Evolutionary conservation across 768 basidiomycete species (phyloP).

Genomic region (Xanthoconium stramineum): DNA sequence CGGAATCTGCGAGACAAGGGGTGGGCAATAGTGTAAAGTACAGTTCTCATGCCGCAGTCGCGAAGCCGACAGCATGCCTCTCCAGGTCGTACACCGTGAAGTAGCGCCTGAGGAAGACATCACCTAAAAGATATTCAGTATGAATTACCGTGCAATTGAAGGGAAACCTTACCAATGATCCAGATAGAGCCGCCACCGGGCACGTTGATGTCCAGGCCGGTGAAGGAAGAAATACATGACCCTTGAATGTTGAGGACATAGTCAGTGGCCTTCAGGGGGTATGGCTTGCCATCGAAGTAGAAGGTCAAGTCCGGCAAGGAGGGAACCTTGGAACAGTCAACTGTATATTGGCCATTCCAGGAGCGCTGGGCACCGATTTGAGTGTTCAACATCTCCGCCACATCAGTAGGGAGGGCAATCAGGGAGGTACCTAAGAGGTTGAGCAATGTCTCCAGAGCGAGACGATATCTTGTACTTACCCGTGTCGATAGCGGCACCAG

Average conservation of each 20-base stretch:
- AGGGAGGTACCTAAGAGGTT: constrained; percentile 72
- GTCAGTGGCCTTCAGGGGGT: constrained; percentile 76
- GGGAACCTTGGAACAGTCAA: constrained; percentile 87
- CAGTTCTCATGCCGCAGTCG: constrained; percentile 37
- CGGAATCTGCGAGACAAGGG: neutral
- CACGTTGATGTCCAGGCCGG: constrained; percentile 84
- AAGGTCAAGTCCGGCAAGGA: constrained; percentile 80
- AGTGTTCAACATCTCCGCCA: constrained; percentile 96
- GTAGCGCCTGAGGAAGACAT: constrained; percentile 89
- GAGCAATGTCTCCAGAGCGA: neutral
- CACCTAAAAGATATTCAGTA: constrained; percentile 43
- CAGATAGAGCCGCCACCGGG: constrained; percentile 71
- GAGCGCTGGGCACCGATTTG: constrained; percentile 91
- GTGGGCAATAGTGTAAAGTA: neutral
- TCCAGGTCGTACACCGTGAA: constrained; percentile 88
- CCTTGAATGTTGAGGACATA: constrained; percentile 90
- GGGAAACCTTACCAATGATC: constrained; percentile 69
- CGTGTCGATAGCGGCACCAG: constrained; percentile 91
- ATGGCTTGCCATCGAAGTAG: constrained; percentile 77
- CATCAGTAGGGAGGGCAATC: constrained; percentile 89
- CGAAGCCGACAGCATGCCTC: constrained; percentile 81
- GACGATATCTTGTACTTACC: constrained; percentile 41
- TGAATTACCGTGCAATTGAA: neutral
- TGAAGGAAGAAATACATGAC: constrained; percentile 93
- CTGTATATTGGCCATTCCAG: constrained; percentile 94